A percentile compares a stretch with the other conserved stretches of the same genome.
phyloP scores from a whole-genome alignment of 148 eudicot species.

The Rhododendron griersonianum region DNA sequence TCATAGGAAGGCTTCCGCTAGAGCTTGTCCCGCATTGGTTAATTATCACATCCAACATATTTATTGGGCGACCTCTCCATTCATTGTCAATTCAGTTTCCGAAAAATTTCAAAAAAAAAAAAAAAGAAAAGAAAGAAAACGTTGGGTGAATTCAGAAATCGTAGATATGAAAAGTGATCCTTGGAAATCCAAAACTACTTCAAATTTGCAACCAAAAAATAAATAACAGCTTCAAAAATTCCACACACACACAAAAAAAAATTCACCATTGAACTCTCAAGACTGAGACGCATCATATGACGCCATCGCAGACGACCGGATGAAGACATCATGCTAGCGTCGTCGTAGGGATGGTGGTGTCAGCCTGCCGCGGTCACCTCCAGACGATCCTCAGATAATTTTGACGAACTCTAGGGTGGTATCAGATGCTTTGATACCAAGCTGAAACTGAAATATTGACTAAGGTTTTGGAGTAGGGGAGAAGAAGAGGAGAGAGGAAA shows the following conservation, averaged over 20 bases:
- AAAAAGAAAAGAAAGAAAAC: not conserved
- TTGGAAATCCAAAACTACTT: not conserved
- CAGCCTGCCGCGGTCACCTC: not conserved
- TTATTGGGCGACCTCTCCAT: not conserved
- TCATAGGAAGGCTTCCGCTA: not conserved
- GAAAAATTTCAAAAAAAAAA: not conserved
- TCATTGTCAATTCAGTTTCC: not conserved
- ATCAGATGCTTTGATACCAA: not conserved
- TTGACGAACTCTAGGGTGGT: not conserved
- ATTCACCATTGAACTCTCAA: not conserved
- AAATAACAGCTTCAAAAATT: not conserved
- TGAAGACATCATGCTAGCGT: not conserved
- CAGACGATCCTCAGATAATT: not conserved
- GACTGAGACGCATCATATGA: not conserved
- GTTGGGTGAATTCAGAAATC: not conserved
- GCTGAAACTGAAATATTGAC: not conserved
- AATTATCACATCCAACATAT: not conserved
- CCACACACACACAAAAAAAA: not conserved
- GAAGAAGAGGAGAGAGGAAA: not conserved
- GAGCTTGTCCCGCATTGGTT: not conserved
- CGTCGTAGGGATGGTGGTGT: not conserved
- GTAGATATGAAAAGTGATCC: not conserved
- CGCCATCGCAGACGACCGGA: not conserved
- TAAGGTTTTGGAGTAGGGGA: not conserved
- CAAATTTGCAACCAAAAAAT: not conserved